A percentile compares a stretch with the other conserved stretches of the same genome.
Evolutionary conservation across 164 flowering plant species (phyloP).

Genomic region (Brasenia schreberi): DNA sequence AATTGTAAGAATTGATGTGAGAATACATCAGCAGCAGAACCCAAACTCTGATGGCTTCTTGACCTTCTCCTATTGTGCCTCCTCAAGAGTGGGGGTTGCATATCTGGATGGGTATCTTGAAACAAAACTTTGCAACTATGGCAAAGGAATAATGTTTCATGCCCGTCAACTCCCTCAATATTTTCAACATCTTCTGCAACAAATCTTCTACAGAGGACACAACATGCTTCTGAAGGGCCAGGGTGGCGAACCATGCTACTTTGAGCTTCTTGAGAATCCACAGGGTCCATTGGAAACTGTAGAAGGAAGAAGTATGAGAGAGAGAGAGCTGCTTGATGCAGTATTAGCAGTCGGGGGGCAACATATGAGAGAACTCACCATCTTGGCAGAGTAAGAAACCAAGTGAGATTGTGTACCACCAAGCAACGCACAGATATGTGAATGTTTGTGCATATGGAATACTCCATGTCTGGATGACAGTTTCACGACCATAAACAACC

Average conservation of each 20-base stretch:
- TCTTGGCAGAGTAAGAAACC: no score
- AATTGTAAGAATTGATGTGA: constrained; percentile 52
- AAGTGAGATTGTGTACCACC: no score
- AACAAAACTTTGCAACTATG: constrained; percentile 59
- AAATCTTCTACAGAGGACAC: constrained; percentile 40
- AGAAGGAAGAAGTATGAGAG: background rate
- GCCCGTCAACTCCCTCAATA: constrained; percentile 16
- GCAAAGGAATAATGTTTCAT: constrained; percentile 34
- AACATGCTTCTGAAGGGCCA: constrained; percentile 20
- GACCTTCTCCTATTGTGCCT: constrained; percentile 25
- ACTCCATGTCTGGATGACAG: no score
- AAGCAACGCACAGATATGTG: no score
- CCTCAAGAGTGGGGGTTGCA: constrained; percentile 19
- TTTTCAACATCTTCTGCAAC: constrained; percentile 29
- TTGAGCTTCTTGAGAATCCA: constrained; percentile 13
- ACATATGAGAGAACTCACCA: no score
- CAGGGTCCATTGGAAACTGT: constrained; percentile 25
- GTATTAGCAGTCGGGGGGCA: no score
- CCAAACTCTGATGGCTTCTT: constrained; percentile 45
- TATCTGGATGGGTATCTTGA: constrained; percentile 36
- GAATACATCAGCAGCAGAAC: constrained; percentile 48
- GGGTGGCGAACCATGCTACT: constrained; percentile 12
- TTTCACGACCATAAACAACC: no score
- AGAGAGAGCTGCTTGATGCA: background rate
- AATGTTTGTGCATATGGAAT: no score